Evolutionary conservation across 164 flowering plant genomes (phyloP), one percentile per base, ranked within the genome.

Genomic region (Liriodendron chinense): DNA sequence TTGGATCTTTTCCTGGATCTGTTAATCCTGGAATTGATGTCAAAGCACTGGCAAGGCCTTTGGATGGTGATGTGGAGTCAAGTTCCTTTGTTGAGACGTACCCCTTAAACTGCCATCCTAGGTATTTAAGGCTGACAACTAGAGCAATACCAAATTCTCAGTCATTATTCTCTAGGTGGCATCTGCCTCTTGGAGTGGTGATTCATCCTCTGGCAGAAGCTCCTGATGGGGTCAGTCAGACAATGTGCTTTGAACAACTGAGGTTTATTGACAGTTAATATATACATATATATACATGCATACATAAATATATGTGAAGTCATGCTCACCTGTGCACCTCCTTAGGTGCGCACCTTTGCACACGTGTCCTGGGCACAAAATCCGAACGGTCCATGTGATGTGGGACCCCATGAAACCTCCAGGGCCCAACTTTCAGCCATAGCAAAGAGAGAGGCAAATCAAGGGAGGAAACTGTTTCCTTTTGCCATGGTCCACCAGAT

Each of bases 141-240:
- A 80, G 80, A 77, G 95, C 85, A 22, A 86, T 96, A 59, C 99
- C 99, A 75, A 92, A 82, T 81, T 93, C 99, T 9, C 94, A 90
- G 72, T 91, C 99, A 26, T 84, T 96, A 83, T 82, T 80, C 65
- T 89, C 99, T 23, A 86, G 97, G 85, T 96, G 99, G 99, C 97
- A 96, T 84, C 88, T 94, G 79, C 97, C 98, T 79, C 88, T 96
- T 72, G 99, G 96, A 83, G 97, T 94, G 20, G 97, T 94, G 79
- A 91, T 94, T 79, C 93, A 95, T 82, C 99, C 99, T 74, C 97
- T 96, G 57, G 99, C 98, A 8, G 92, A 90, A 85, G 76, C 92
- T 87, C 96, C 98, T 77, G 85, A 82, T 70, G 99, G 97, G 97
- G 99, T 96, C 34, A 83, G 98, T 86, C 69, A 74, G 24, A 16